These are phyloP conservation scores for Leccinum barrowsii DNA, from an alignment of 768 basidiomycete species.

Conservation along the genomic window DNA sequence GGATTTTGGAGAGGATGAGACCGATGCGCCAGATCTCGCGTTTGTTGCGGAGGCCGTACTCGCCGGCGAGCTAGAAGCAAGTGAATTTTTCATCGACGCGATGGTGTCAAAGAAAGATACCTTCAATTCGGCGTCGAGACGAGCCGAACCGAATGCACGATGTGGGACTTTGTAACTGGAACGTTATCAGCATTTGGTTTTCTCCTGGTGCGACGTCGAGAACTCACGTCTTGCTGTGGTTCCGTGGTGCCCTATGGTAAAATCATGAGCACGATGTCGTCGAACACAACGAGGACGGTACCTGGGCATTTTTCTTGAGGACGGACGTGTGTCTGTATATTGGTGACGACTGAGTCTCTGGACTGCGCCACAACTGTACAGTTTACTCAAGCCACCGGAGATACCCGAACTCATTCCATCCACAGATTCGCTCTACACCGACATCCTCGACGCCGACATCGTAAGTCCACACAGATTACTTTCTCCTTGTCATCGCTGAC, in stretches of 20 bases:
- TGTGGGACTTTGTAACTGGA: slow-evolving; percentile 97
- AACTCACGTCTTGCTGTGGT: slow-evolving; percentile 94
- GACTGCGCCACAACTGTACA: slow-evolving; percentile 60
- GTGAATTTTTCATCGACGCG: neutral
- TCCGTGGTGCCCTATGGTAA: slow-evolving; percentile 75
- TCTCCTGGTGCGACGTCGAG: slow-evolving; percentile 66
- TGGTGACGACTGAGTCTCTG: slow-evolving; percentile 22
- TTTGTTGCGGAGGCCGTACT: slow-evolving; percentile 99
- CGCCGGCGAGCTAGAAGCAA: slow-evolving; percentile 83
- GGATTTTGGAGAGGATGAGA: slow-evolving; percentile 97
- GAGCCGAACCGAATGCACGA: slow-evolving; percentile 94
- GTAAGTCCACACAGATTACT: slow-evolving; percentile 36
- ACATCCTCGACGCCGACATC: slow-evolving; percentile 46
- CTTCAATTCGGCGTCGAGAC: slow-evolving; percentile 99
- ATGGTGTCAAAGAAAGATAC: slow-evolving; percentile 36
- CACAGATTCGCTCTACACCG: slow-evolving; percentile 39
- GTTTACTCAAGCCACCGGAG: slow-evolving; percentile 64
- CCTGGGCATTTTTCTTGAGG: slow-evolving; percentile 84
- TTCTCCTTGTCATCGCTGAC: slow-evolving; percentile 13
- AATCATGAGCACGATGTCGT: slow-evolving; percentile 25
- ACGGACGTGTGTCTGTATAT: slow-evolving; percentile 36
- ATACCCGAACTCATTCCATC: slow-evolving; percentile 39
- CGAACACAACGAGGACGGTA: slow-evolving; percentile 38
- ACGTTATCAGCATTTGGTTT: slow-evolving; percentile 51
- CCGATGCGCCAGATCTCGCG: slow-evolving; percentile 99